Conservation (phyloP, 2,329 filamentous ascomycete genomes). For the Pseudogymnoascus sp. region DNA sequence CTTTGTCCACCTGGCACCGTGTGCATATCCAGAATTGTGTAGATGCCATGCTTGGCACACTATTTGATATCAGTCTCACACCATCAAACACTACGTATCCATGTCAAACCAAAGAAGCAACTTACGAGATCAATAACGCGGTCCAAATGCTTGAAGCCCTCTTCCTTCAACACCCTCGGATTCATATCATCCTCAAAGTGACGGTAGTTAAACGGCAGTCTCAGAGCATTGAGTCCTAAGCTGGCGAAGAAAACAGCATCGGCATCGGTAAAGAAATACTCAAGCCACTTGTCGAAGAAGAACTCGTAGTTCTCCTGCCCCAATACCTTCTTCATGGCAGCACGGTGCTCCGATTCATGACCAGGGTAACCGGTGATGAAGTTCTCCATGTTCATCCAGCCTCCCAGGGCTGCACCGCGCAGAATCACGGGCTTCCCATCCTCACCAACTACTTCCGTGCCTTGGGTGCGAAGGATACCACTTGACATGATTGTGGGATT, state of each 20-base stretch:
- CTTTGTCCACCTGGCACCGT: constrained; percentile 41
- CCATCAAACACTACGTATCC: constrained; percentile 15
- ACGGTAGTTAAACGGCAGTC: constrained; percentile 33
- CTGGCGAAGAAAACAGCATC: constrained; percentile 42
- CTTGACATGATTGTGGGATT: constrained; percentile 17
- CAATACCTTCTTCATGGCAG: constrained; percentile 36
- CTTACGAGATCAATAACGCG: constrained; percentile 33
- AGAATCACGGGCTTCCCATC: constrained; percentile 22
- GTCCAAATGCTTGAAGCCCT: constrained; percentile 40
- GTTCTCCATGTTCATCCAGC: constrained; percentile 33
- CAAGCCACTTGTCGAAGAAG: constrained; percentile 41
- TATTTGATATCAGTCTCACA: not conserved
- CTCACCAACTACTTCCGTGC: constrained; percentile 30
- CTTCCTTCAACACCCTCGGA: constrained; percentile 35
- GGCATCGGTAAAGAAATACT: constrained; percentile 40
- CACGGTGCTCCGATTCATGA: constrained; percentile 38
- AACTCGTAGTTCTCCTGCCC: constrained; percentile 39
- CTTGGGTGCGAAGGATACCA: constrained; percentile 29
- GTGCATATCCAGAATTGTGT: constrained; percentile 43
- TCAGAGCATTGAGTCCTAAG: constrained; percentile 39
- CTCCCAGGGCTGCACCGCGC: constrained; percentile 6
- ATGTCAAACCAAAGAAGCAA: not conserved
- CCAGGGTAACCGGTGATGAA: constrained; percentile 44
- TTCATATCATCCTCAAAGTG: constrained; percentile 42
- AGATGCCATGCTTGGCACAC: constrained; percentile 37